phyloP scores from a whole-genome alignment of 1,139 yeast species.

The Pichia sp. region DNA sequence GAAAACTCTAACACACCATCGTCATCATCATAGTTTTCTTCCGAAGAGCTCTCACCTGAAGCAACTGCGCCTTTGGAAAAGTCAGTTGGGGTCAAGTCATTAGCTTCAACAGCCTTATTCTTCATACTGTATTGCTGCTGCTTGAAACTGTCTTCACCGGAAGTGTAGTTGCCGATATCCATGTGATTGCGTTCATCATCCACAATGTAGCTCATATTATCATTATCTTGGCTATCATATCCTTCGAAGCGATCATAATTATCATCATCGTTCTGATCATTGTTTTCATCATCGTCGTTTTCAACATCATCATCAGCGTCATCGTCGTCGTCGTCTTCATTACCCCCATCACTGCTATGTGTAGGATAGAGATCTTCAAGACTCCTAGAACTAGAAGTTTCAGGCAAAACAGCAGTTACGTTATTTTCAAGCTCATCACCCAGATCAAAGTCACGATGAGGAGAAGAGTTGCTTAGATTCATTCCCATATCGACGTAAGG shows the following conservation, averaged over 20 bases:
- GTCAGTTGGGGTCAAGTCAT: too few relatives aligned
- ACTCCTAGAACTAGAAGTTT: conserved; percentile 1
- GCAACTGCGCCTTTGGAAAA: not conserved
- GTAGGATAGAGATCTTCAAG: conserved; percentile 18
- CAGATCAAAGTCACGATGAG: conserved; percentile 15
- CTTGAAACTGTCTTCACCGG: not conserved
- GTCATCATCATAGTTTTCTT: conserved; percentile 3
- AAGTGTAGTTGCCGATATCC: not conserved
- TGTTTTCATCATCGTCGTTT: conserved; percentile 4
- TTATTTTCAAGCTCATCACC: conserved; percentile 19
- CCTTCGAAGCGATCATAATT: conserved; percentile 2
- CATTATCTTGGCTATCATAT: not conserved
- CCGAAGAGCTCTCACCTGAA: not conserved
- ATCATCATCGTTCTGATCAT: not conserved
- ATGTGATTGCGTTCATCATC: not conserved
- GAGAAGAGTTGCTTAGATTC: not conserved
- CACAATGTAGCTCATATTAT: not conserved
- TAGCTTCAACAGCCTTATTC: too few relatives aligned
- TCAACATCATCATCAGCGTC: conserved; percentile 3
- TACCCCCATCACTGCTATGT: conserved; percentile 11
- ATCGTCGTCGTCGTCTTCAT: conserved; percentile 3
- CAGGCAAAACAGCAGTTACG: not conserved
- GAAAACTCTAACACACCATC: conserved; percentile 15
- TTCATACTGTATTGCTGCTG: too few relatives aligned
- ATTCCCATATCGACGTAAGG: not conserved